These are phyloP conservation scores for Tetrastigma voinierianum DNA, from an alignment of 164 flowering plant species.

Conservation along the genomic window DNA sequence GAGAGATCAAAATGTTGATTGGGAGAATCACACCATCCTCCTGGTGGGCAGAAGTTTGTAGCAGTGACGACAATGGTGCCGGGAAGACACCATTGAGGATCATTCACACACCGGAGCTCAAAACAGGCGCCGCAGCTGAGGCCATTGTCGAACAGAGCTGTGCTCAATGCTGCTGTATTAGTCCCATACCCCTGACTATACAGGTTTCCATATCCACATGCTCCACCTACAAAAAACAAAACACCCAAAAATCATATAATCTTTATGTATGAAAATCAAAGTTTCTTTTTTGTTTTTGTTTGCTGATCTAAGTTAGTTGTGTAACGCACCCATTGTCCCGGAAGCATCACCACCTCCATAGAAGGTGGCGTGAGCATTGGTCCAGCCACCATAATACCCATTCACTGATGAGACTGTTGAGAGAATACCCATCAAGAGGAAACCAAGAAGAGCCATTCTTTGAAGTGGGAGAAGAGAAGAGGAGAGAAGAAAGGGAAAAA, in stretches of 20 bases:
- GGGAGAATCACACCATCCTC: slow-evolving; percentile 82
- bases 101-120: slow-evolving; percentile 54
- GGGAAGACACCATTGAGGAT: slow-evolving; percentile 58
- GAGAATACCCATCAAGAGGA: slow-evolving; percentile 28
- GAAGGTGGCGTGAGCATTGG: slow-evolving; percentile 71
- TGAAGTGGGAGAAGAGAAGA: background rate
- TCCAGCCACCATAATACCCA: slow-evolving; percentile 59
- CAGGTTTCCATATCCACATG: slow-evolving; percentile 85
- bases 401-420: slow-evolving; percentile 29
- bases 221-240: slow-evolving; percentile 49
- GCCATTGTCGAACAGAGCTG: slow-evolving; percentile 70
- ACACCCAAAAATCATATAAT: background rate
- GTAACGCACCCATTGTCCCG: slow-evolving; percentile 67
- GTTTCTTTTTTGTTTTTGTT: too few species aligned
- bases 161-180: slow-evolving; percentile 71
- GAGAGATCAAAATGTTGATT: slow-evolving; percentile 67
- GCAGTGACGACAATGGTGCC: slow-evolving; percentile 69
- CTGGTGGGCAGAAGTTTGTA: slow-evolving; percentile 85
- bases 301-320: too few species aligned
- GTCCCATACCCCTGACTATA: slow-evolving; percentile 78
- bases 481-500: background rate
- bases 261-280: too few species aligned
- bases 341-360: slow-evolving; percentile 83
- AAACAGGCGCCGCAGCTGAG: slow-evolving; percentile 72
- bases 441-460: slow-evolving; percentile 29